Percentiles rank a stretch among this genome's conserved stretches.
These are phyloP conservation scores for Salix arbutifolia DNA, from an alignment of 345 rosid genomes.

Conservation along the genomic window DNA sequence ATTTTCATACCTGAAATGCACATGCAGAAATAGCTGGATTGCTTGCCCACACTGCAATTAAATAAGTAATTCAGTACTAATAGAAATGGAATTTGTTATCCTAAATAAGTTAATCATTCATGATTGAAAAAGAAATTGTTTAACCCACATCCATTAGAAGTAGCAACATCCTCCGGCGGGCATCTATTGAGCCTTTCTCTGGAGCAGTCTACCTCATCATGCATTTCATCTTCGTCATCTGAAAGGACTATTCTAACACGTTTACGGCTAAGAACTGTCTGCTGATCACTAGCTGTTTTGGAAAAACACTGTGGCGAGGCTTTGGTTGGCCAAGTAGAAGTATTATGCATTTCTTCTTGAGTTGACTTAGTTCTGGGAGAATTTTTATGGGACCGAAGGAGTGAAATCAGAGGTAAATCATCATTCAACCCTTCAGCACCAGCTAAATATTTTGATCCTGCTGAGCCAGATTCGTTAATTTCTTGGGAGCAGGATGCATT, in stretches of 20 bases:
- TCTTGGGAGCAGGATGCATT: conserved; percentile 33
- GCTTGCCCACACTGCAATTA: conserved; percentile 34
- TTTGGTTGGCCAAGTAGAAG: conserved; percentile 24
- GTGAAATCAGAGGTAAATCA: conserved; percentile 62
- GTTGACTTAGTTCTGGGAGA: conserved; percentile 30
- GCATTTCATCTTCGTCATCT: conserved; percentile 75
- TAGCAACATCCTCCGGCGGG: conserved; percentile 39
- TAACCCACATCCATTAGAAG: conserved; percentile 50
- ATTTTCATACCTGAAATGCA: conserved; percentile 33
- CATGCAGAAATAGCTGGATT: conserved; percentile 9
- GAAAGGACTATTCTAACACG: conserved; percentile 68
- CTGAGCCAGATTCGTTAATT: conserved; percentile 36
- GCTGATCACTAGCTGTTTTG: conserved; percentile 38
- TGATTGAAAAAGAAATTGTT: not conserved
- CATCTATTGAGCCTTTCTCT: conserved; percentile 23
- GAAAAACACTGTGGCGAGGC: conserved; percentile 34
- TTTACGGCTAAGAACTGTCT: conserved; percentile 57
- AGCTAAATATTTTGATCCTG: conserved; percentile 27
- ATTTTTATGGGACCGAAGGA: conserved; percentile 40
- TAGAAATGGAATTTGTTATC: not conserved
- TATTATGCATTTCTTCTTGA: conserved; percentile 24
- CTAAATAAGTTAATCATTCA: conserved; percentile 12
- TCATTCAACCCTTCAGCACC: conserved; percentile 44
- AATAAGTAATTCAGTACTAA: conserved; percentile 11
- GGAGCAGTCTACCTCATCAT: conserved; percentile 34